Conservation (phyloP, 108 stramenopile genomes). For the Stephanodiscus minutulus region DNA sequence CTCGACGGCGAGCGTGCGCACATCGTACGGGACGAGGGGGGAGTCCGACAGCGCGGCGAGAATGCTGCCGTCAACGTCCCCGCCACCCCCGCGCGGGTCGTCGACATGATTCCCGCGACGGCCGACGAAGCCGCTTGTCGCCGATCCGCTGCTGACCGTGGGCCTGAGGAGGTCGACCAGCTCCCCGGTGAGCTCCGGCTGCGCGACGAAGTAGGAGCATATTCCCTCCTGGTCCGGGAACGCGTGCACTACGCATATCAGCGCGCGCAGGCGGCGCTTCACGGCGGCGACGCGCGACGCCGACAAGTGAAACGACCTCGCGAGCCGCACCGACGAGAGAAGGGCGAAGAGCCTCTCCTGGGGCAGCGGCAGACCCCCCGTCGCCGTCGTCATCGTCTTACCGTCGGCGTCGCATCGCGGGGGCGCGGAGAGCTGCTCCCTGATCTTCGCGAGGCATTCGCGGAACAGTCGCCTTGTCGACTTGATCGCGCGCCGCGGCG, state of each 20-base stretch:
- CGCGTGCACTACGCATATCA: conserved; percentile 72
- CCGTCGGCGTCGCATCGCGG: not conserved
- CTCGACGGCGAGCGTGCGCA: conserved; percentile 82
- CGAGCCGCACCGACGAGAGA: conserved; percentile 74
- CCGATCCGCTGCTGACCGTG: conserved; percentile 47
- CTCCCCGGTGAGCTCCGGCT: conserved; percentile 90
- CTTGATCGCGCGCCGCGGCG: conserved; percentile 17
- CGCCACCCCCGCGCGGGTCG: not conserved
- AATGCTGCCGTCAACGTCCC: no score
- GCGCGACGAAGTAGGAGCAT: conserved; percentile 84
- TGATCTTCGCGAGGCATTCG: conserved; percentile 38
- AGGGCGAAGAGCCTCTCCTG: conserved; percentile 76
- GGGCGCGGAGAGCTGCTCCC: conserved; percentile 3
- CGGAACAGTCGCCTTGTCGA: conserved; percentile 50
- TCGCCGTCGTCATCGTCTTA: no score
- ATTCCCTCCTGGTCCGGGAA: conserved; percentile 81
- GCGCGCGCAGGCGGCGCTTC: conserved; percentile 72
- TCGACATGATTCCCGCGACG: not conserved
- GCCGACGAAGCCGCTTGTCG: not conserved
- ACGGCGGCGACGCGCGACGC: conserved; percentile 63
- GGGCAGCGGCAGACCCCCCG: conserved; percentile 33
- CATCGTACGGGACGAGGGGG: conserved; percentile 66
- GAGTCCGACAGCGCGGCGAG: conserved; percentile 59
- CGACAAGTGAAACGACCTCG: conserved; percentile 68
- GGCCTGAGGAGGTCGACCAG: conserved; percentile 86